phyloP scores from a whole-genome alignment of 225 moss, liverwort and hornwort species.

The Physcomitrellopsis africana region DNA sequence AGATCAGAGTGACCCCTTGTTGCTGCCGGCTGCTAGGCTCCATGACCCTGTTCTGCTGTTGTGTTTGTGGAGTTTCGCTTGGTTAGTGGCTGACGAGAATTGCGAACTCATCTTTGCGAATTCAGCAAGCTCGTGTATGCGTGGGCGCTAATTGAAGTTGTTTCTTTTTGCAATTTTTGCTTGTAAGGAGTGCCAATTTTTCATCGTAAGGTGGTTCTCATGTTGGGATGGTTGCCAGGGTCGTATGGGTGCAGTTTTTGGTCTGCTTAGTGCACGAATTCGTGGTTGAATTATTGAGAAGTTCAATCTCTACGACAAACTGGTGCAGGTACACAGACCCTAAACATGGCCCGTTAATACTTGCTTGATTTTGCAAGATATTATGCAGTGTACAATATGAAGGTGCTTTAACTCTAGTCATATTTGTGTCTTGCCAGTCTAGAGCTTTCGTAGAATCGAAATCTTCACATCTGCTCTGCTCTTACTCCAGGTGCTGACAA shows the following conservation, averaged over 20 bases:
- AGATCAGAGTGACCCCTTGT: not conserved
- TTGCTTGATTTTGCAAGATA: not conserved
- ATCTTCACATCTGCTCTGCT: not conserved
- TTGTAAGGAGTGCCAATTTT: conserved; percentile 1
- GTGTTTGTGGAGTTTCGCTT: conserved; percentile 6
- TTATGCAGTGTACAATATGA: not conserved
- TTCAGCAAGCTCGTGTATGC: not conserved
- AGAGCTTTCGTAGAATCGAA: not conserved
- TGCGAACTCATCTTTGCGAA: not conserved
- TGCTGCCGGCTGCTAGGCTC: not conserved
- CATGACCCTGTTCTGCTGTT: not conserved
- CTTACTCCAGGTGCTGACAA: not conserved
- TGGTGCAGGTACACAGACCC: not conserved
- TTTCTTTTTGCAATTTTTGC: not conserved
- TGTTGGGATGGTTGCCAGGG: conserved; percentile 3
- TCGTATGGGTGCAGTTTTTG: not conserved
- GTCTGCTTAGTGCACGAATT: conserved; percentile 11
- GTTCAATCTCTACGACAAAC: conserved; percentile 7
- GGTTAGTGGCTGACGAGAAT: not conserved
- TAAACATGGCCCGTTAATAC: too few relatives aligned
- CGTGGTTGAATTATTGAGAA: not conserved
- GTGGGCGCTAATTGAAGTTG: not conserved
- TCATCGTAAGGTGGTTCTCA: too few relatives aligned
- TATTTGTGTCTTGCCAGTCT: not conserved
- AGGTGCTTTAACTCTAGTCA: not conserved